Base-by-base conservation (phyloP, 345 rosid species). In the Angophora floribunda region DNA sequence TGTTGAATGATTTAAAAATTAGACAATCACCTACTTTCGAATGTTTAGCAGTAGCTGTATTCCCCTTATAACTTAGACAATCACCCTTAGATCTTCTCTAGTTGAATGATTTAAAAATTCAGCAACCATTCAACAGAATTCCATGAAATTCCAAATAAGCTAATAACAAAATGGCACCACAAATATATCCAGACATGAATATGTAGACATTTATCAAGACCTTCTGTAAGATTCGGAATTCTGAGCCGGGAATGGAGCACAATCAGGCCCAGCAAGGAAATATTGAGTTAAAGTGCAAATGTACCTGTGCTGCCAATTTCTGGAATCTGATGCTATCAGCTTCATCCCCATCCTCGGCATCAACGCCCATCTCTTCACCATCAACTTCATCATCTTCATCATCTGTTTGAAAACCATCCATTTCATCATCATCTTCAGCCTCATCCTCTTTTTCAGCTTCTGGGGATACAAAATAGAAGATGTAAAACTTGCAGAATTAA, bases 361-460 rank as follows among this genome's bases (percentile, higher is more conserved):
- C 98, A 86, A 91, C 95, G 86, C 98, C 99, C 99, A 98, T 98
- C 90, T 97, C 99, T 90, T 97, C 99, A 89, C 97, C 98, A 90
- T 96, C 98, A 88, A 67, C 96, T 89, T 98, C 99, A 32, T 95
- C 96, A 41, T 95, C 96, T 12, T 98, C 99, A 67, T 96, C 99
- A 91, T 97, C 98, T 75, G 96, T 95, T 87, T 93, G 94, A 90
- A 96, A 96, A 90, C 99, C 98, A 92, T 97, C 97, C 97, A 96
- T 98, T 70, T 96, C 97, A 92, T 94, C 99, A 89, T 96, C 98
- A 92, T 94, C 96, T 90, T 93, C 99, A 51, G 91, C 95, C 91
- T 94, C 97, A 85, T 93, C 95, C 51, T 90, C 99, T 92, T 98
- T 96, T 12, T 96, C 99, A 91, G 98, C 96, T 94, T 96, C 99